Evolutionary conservation across 805 yeast genomes (phyloP).

Genomic region (Wickerhamiella galacta): DNA sequence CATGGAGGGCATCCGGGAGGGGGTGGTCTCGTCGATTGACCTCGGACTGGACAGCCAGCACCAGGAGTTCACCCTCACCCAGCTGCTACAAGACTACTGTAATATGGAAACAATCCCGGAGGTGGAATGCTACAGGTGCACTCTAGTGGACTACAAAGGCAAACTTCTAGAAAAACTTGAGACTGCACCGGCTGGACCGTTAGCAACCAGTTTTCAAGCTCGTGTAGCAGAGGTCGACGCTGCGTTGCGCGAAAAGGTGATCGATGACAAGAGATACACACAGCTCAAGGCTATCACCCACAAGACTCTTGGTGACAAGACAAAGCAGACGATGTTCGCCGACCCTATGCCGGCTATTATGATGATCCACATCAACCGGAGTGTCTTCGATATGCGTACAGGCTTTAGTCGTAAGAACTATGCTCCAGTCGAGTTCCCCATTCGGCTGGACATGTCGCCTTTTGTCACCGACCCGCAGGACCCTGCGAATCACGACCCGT

Average conservation of each 20-base stretch:
- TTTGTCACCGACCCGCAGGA: slow-evolving; percentile 48
- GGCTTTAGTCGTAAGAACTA: slow-evolving; percentile 72
- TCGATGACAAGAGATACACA: slow-evolving; percentile 66
- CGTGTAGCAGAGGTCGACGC: slow-evolving; percentile 33
- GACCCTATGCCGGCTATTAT: slow-evolving; percentile 53
- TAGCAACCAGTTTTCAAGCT: slow-evolving; percentile 21
- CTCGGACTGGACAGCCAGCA: slow-evolving; percentile 14
- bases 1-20: slow-evolving; percentile 76
- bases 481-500: slow-evolving; percentile 65
- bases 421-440: slow-evolving; percentile 65
- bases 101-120: slow-evolving; percentile 76
- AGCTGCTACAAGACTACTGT: slow-evolving; percentile 19
- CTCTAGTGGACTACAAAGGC: slow-evolving; percentile 28
- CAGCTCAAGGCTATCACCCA: slow-evolving; percentile 56
- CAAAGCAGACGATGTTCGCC: slow-evolving; percentile 65
- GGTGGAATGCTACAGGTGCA: slow-evolving; percentile 90
- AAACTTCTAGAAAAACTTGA: slow-evolving; percentile 15
- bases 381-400: slow-evolving; percentile 78
- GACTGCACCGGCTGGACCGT: slow-evolving; percentile 1
- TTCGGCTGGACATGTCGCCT: slow-evolving; percentile 45
- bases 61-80: slow-evolving; percentile 10
- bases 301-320: slow-evolving; percentile 59
- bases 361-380: slow-evolving; percentile 77
- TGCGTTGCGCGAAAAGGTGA: slow-evolving; percentile 48
- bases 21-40: slow-evolving; percentile 36